Evolutionary conservation across 2,329 filamentous ascomycete genomes (phyloP).

Genomic region (Annulohypoxylon truncatum): DNA sequence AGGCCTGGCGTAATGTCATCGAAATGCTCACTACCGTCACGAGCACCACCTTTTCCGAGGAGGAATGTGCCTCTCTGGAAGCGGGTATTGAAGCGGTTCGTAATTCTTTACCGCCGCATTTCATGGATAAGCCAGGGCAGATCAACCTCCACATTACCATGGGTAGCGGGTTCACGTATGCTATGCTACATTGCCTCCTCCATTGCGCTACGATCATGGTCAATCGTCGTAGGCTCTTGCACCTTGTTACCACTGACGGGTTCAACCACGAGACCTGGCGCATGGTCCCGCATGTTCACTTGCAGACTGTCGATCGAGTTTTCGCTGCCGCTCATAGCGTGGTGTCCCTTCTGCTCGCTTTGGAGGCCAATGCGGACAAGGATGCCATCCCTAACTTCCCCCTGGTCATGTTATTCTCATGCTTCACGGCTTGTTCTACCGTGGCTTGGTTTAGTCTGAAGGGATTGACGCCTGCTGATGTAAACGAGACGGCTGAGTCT

Average conservation of each 20-base stretch:
- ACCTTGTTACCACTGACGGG: conserved; percentile 64
- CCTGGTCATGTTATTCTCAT: conserved; percentile 72
- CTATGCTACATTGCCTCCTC: conserved; percentile 71
- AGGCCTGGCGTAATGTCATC: conserved; percentile 71
- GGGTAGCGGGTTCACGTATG: conserved; percentile 71
- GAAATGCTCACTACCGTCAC: conserved; percentile 69
- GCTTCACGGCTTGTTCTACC: conserved; percentile 70
- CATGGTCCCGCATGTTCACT: conserved; percentile 60
- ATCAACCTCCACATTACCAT: conserved; percentile 72
- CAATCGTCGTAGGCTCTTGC: conserved; percentile 68
- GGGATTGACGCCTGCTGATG: conserved; percentile 66
- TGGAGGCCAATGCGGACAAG: conserved; percentile 68
- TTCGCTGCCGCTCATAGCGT: conserved; percentile 70
- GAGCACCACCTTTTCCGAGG: conserved; percentile 64
- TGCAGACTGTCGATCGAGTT: conserved; percentile 65
- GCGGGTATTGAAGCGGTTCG: conserved; percentile 67
- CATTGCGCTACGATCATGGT: conserved; percentile 72
- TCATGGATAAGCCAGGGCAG: conserved; percentile 70
- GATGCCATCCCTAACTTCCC: conserved; percentile 70
- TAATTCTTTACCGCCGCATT: conserved; percentile 67
- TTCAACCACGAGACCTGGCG: conserved; percentile 68
- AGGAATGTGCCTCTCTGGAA: conserved; percentile 63
- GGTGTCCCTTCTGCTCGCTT: conserved; percentile 65
- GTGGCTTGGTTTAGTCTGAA: conserved; percentile 72
- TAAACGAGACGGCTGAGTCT: conserved; percentile 66